Evolutionary conservation across 1,284 basidiomycete genomes (phyloP).

Genomic region (Entoloma clypeatum): DNA sequence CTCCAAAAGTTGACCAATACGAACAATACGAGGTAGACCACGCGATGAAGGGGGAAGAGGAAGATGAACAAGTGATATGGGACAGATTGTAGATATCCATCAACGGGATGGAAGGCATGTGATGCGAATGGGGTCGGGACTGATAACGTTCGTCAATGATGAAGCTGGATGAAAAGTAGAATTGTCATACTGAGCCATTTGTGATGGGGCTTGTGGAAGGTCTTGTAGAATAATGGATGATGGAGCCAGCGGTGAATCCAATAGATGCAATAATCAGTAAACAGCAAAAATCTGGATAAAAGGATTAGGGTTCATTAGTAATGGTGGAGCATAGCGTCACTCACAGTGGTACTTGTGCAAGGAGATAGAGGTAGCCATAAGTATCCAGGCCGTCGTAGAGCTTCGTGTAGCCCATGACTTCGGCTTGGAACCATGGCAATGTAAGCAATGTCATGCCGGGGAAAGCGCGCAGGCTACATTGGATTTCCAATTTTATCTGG

Average conservation of each 20-base stretch:
- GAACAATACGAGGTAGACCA: conserved; percentile 79
- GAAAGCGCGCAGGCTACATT: conserved; percentile 73
- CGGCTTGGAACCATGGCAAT: conserved; percentile 90
- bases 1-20: conserved; percentile 90
- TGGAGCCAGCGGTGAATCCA: conserved; percentile 95
- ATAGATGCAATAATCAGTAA: conserved; percentile 92
- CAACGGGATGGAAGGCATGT: conserved; percentile 95
- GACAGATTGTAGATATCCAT: conserved; percentile 91
- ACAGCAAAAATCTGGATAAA: conserved; percentile 69
- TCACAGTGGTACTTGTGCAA: conserved; percentile 61
- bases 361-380: conserved; percentile 65
- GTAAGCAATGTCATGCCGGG: conserved; percentile 80
- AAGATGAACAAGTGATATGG: conserved; percentile 95
- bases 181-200: conserved; percentile 86
- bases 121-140: conserved; percentile 97
- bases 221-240: conserved; percentile 85
- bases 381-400: conserved; percentile 78
- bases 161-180: conserved; percentile 6
- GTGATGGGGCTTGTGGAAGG: conserved; percentile 95
- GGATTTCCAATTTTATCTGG: conserved; percentile 85
- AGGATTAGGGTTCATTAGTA: conserved; percentile 7
- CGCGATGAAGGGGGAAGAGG: conserved; percentile 88
- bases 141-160: conserved; percentile 28
- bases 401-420: conserved; percentile 83
- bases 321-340: conserved; percentile 25